These are phyloP conservation scores for Hymenoscyphus linearis DNA, from an alignment of 2,329 filamentous ascomycete genomes.

Conservation along the genomic window DNA sequence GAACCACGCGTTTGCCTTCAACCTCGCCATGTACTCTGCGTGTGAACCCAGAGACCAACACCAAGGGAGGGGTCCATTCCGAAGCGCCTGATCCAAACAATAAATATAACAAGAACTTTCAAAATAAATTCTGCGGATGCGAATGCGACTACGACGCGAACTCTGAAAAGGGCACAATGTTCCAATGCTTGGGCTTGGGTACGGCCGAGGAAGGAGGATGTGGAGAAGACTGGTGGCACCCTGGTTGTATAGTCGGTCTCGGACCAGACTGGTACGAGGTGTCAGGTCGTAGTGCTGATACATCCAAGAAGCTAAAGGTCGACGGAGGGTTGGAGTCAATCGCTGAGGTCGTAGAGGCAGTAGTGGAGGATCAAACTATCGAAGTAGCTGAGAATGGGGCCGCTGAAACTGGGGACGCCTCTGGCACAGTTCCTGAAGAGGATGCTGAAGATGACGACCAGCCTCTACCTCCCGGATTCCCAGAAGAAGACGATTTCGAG, in stretches of 20 bases:
- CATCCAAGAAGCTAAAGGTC: slow-evolving; percentile 30
- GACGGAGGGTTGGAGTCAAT: slow-evolving; percentile 42
- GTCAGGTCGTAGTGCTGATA: slow-evolving; percentile 34
- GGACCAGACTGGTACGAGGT: slow-evolving; percentile 66
- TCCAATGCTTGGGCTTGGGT: slow-evolving; percentile 86
- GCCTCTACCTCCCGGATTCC: slow-evolving; percentile 79
- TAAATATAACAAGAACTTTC: slow-evolving; percentile 93
- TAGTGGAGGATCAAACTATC: slow-evolving; percentile 19
- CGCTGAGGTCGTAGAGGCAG: slow-evolving; percentile 41
- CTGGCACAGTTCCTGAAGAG: slow-evolving; percentile 33
- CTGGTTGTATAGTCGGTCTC: slow-evolving; percentile 81
- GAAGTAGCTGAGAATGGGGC: slow-evolving; percentile 16
- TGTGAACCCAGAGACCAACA: slow-evolving; percentile 64
- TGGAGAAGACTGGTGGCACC: slow-evolving; percentile 97
- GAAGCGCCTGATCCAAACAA: slow-evolving; percentile 70
- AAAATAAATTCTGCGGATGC: slow-evolving; percentile 88
- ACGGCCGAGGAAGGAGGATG: slow-evolving; percentile 78
- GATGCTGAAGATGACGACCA: slow-evolving; percentile 50
- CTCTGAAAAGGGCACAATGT: slow-evolving; percentile 94
- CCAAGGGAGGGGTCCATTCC: slow-evolving; percentile 70
- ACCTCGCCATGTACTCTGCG: slow-evolving; percentile 72
- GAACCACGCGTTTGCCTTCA: slow-evolving; percentile 67
- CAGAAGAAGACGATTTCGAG: slow-evolving; percentile 82
- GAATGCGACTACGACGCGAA: slow-evolving; percentile 82
- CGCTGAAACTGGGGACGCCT: slow-evolving; percentile 15